phyloP scores from a whole-genome alignment of 441 rosid genomes.

The Capsella rubella region DNA sequence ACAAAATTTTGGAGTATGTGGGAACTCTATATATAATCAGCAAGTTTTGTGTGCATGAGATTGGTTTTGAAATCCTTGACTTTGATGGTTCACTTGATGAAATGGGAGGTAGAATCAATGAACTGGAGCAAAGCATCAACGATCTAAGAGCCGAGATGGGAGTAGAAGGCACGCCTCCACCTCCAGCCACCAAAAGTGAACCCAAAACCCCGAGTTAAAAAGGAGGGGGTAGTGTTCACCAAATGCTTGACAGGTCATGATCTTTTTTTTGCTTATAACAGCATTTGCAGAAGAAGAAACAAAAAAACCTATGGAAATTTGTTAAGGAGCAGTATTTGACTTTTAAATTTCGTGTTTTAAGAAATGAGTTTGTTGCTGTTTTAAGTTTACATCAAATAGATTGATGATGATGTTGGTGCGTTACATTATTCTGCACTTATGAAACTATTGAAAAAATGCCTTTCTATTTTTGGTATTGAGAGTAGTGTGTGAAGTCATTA shows the following conservation, averaged over 20 bases:
- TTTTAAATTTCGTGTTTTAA: conserved; percentile 25
- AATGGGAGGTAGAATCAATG: conserved; percentile 66
- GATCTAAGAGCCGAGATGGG: conserved; percentile 67
- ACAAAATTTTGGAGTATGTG: neutral
- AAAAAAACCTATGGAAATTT: neutral
- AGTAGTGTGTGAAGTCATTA: neutral
- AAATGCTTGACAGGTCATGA: neutral
- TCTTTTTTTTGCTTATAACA: conserved; percentile 24
- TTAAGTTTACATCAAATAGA: conserved; percentile 28
- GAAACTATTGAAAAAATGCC: neutral
- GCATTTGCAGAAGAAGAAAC: neutral
- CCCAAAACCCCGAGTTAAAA: conserved; percentile 55
- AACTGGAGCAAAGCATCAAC: conserved; percentile 69
- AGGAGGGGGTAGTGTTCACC: neutral
- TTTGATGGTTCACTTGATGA: conserved; percentile 61
- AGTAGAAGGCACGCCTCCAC: conserved; percentile 50
- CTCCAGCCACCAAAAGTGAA: conserved; percentile 60
- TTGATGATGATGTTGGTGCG: conserved; percentile 31
- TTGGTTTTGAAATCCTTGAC: conserved; percentile 52
- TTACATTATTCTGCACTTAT: conserved; percentile 16
- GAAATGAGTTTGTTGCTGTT: conserved; percentile 19
- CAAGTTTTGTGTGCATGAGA: conserved; percentile 2
- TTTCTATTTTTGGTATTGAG: conserved; percentile 2
- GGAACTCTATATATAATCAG: conserved; percentile 23
- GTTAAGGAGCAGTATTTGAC: conserved; percentile 20